Percentiles rank a stretch among this genome's conserved stretches.
These are phyloP conservation scores for Coemansia sp. DNA, from an alignment of 192 early-diverging fungal genomes.

Conservation along the genomic window DNA sequence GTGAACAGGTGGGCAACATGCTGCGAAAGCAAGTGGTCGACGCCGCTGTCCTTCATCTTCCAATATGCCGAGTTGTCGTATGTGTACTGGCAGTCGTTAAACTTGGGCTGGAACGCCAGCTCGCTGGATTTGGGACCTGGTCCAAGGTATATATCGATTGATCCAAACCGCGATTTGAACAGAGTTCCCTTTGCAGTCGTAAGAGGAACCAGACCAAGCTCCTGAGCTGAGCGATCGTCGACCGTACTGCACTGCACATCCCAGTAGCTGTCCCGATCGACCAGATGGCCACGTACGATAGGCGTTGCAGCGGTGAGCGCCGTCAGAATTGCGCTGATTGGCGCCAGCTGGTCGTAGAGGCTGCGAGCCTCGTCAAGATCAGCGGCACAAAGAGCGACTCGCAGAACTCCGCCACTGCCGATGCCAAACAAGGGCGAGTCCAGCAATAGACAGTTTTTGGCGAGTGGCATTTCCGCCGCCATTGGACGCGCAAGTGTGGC, in stretches of 20 bases:
- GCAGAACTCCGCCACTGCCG: slow-evolving; percentile 88
- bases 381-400: slow-evolving; percentile 94
- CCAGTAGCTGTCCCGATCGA: slow-evolving; percentile 96
- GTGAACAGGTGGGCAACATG: slow-evolving; percentile 95
- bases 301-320: slow-evolving; percentile 91
- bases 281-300: slow-evolving; percentile 88
- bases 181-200: slow-evolving; percentile 73
- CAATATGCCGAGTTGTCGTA: slow-evolving; percentile 78
- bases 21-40: slow-evolving; percentile 84
- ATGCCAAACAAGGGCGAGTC: slow-evolving; percentile 98
- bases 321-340: slow-evolving; percentile 90
- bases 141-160: slow-evolving; percentile 84
- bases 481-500: not conserved
- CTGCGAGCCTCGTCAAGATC: slow-evolving; percentile 87
- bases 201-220: slow-evolving; percentile 81
- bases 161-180: slow-evolving; percentile 93
- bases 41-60: slow-evolving; percentile 68
- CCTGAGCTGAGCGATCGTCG: slow-evolving; percentile 89
- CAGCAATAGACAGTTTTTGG: slow-evolving; percentile 80
- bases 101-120: slow-evolving; percentile 69
- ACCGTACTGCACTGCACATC: slow-evolving; percentile 89
- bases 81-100: slow-evolving; percentile 85
- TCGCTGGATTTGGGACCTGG: slow-evolving; percentile 52
- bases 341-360: slow-evolving; percentile 93
- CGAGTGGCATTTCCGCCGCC: slow-evolving; percentile 26